A percentile compares a stretch with the other conserved stretches of the same genome.
phyloP scores from a whole-genome alignment of 148 eudicot genomes.

The Silene uniflora region DNA sequence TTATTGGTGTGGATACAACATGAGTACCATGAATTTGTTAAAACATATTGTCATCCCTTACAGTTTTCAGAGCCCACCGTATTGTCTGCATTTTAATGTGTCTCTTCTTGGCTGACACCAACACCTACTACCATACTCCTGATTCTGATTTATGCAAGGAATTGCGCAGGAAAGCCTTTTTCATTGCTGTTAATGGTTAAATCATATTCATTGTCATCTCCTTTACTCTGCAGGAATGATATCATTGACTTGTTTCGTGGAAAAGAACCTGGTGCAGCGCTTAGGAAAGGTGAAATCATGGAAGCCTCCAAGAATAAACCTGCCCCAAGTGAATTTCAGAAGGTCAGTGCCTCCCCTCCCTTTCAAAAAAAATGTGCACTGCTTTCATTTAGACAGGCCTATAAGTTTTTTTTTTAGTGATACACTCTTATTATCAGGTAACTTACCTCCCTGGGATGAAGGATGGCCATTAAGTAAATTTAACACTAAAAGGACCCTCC shows the following conservation, averaged over 20 bases:
- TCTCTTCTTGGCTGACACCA: not conserved
- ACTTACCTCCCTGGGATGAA: too few relatives aligned
- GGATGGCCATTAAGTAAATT: too few relatives aligned
- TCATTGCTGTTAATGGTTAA: not conserved
- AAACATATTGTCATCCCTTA: not conserved
- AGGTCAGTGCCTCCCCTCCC: constrained; percentile 39
- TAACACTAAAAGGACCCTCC: too few relatives aligned
- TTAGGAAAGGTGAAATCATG: constrained; percentile 60
- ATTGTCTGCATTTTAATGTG: not conserved
- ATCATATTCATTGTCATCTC: not conserved
- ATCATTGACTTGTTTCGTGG: constrained; percentile 69
- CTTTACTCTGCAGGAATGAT: constrained; percentile 45
- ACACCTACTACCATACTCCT: not conserved
- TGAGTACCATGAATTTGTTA: constrained; percentile 3
- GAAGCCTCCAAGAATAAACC: constrained; percentile 74
- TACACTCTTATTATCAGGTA: too few relatives aligned
- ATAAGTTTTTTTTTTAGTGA: not conserved
- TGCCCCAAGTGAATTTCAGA: constrained; percentile 45
- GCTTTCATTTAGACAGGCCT: not conserved
- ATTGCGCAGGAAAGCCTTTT: not conserved
- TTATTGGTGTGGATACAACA: not conserved
- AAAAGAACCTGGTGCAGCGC: constrained; percentile 63
- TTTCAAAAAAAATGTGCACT: not conserved
- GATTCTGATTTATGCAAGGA: not conserved
- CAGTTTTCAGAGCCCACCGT: not conserved